A percentile compares a stretch with the other conserved stretches of the same genome.
Evolutionary conservation across 345 rosid species (phyloP).

Genomic region (Corchorus capsularis): DNA sequence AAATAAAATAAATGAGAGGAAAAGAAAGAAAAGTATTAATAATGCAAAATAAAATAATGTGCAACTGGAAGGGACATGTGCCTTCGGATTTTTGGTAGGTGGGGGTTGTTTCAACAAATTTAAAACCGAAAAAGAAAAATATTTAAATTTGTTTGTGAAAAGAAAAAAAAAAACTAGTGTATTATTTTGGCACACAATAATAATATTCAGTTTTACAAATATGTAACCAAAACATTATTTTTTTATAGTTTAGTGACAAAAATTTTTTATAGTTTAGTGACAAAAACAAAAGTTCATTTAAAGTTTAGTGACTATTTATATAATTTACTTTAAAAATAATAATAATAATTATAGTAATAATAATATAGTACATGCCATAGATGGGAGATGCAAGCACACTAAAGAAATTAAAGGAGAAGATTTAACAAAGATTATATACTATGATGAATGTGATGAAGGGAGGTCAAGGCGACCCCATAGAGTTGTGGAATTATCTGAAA

Average conservation of each 20-base stretch:
- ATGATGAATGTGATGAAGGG: conserved; percentile 21
- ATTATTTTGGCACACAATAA: neutral
- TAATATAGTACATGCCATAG: too few relatives aligned
- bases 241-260: too few relatives aligned
- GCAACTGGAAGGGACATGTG: conserved; percentile 16
- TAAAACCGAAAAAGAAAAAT: neutral
- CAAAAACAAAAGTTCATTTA: too few relatives aligned
- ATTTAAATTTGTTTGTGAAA: neutral
- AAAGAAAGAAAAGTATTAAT: conserved; percentile 10
- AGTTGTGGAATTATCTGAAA: conserved; percentile 38
- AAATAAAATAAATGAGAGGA: neutral
- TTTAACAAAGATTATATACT: too few relatives aligned
- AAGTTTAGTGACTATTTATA: too few relatives aligned
- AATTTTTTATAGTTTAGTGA: too few relatives aligned
- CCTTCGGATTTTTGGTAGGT: neutral
- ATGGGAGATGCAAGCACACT: neutral
- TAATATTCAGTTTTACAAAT: too few relatives aligned
- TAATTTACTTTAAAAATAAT: too few relatives aligned
- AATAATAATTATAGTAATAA: too few relatives aligned
- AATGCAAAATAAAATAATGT: conserved; percentile 16
- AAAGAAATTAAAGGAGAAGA: conserved; percentile 32
- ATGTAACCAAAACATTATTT: too few relatives aligned
- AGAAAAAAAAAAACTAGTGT: neutral
- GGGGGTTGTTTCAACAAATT: neutral
- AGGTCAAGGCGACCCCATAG: conserved; percentile 40